Base-by-base conservation (phyloP, 768 basidiomycete genomes). In the Candolleomyces aberdarensis region DNA sequence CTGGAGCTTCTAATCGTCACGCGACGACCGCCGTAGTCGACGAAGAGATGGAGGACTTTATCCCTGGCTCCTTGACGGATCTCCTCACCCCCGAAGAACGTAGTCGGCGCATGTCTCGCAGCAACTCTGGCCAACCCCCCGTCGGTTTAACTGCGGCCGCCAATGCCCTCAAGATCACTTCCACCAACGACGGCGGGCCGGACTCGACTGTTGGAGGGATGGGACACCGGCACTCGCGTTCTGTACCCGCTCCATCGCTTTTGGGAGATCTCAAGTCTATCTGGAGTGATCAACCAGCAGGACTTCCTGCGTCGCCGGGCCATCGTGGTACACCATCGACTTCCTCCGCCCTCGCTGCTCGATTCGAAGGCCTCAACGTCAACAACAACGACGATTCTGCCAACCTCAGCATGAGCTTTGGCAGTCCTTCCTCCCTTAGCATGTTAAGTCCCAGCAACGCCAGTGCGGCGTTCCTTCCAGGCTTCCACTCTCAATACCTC, bases 51-150 rank as follows among this genome's bases (percentile, higher is more conserved):
- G 93, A 94, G 68, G 95, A 94, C 59, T 91, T 98, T 71, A 71
- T 98, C 32, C 96, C 96, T 0, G 87, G 91, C 58, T 92, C 89
- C 4, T 76, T 98, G 51, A 92, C 87, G 29, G 96, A 98, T 62
- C 80, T 98, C 7, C 78, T 98, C 51, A 96, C 95, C 0, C 92
- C 92, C 0, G 89, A 88, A 65, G 96, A 98, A 74, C 82, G 88
- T 64, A 89, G 84, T 36, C 79, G 96, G 36, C 78, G 94, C 48
- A 87, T 93, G 83, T 91, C 89, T 32, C 81, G 92, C 54, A 87
- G 86, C n/a, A 85, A 84, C 60, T 83, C 81, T 20, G 80, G 78
- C 29, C 75, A 79, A 67, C 66, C 63, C 20, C 50, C 61, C 9
- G 32, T 32, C 57, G 66, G 63, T 39, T 48, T 63, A 53, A 64